Evolutionary conservation across 441 rosid species (phyloP), one percentile per base, ranked within the genome.

Genomic region (Gossypium gossypioides): DNA sequence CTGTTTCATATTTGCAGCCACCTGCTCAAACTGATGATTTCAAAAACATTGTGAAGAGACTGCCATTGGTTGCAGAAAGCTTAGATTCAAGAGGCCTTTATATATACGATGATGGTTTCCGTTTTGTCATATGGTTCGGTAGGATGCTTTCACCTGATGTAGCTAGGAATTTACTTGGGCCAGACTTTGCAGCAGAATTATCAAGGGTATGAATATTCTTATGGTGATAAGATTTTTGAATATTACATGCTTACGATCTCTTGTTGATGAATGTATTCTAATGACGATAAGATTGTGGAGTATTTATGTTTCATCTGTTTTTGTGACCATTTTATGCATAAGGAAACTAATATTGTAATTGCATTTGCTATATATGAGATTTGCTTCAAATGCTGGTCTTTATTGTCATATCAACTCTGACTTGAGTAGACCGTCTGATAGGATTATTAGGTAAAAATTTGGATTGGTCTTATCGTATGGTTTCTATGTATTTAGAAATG

Each of bases 41-140:
- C 3, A 80, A 78, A 58, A 80, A 77, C 56, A 73, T 69, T 24
- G 4, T 77, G 61, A 84, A 79, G 76, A 87, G 88, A 74, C 77
- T 91, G 72, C 97, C 96, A 27, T 78, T 96, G 67, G 82, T 88
- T 24, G 85, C 88, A 18, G 98, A 90, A 73, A 91, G 97, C 82
- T 85, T 96, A 79, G 98, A 96, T 76, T 89, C 91, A 37, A 83
- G 96, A 78, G 99, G 98, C 78, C 96, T 96, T 62, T 93, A 93
- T 84, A 66, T 96, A 67, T 86, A 84, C 68, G 97, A 96, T 77
- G 93, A 96, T 64, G 98, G 99, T 68, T 86, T 96, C 67, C 86
- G 88, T 72, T 86, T 91, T 72, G 83, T 93, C 69, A 50, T 93
- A 76, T 96, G 99, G 98, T 90, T 96, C 75, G 99, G 99, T 72